Conservation (phyloP, 305 asterid genomes). For the Solanum hybrid region DNA sequence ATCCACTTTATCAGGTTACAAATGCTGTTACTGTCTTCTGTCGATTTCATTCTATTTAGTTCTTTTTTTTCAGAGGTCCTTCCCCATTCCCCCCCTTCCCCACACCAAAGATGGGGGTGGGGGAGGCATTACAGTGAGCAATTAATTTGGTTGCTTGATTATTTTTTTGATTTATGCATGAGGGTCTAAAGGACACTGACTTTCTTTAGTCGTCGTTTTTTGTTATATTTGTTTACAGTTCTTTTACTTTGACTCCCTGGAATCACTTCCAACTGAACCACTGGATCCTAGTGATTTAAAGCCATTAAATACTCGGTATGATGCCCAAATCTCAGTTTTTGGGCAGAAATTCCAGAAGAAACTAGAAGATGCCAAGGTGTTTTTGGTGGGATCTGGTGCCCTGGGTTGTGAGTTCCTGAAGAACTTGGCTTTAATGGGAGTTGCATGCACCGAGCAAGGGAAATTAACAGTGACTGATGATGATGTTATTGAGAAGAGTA, state of each 20-base stretch:
- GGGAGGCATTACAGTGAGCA: background rate
- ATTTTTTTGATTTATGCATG: background rate
- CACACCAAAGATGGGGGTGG: background rate
- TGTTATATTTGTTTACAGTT: slow-evolving; percentile 35
- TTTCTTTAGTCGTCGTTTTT: background rate
- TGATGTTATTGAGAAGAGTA: slow-evolving; percentile 94
- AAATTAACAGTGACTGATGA: slow-evolving; percentile 82
- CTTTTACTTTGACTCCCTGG: slow-evolving; percentile 87
- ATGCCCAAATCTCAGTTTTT: slow-evolving; percentile 92
- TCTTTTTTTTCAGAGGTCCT: background rate
- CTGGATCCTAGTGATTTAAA: slow-evolving; percentile 57
- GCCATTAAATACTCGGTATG: slow-evolving; percentile 84
- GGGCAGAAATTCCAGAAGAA: slow-evolving; percentile 83
- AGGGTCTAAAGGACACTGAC: background rate
- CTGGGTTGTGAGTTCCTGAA: slow-evolving; percentile 92
- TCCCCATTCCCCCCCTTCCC: background rate
- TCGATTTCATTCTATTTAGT: background rate
- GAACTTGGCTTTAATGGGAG: slow-evolving; percentile 92
- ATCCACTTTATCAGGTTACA: slow-evolving; percentile 85
- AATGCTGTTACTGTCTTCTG: background rate
- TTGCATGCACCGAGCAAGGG: slow-evolving; percentile 63
- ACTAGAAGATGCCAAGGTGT: slow-evolving; percentile 67
- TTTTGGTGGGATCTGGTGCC: slow-evolving; percentile 95
- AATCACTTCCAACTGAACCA: slow-evolving; percentile 83
- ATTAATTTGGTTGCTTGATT: background rate